These are phyloP conservation scores for Jamesozyma hellenica DNA, from an alignment of 805 yeast species.

Conservation along the genomic window DNA sequence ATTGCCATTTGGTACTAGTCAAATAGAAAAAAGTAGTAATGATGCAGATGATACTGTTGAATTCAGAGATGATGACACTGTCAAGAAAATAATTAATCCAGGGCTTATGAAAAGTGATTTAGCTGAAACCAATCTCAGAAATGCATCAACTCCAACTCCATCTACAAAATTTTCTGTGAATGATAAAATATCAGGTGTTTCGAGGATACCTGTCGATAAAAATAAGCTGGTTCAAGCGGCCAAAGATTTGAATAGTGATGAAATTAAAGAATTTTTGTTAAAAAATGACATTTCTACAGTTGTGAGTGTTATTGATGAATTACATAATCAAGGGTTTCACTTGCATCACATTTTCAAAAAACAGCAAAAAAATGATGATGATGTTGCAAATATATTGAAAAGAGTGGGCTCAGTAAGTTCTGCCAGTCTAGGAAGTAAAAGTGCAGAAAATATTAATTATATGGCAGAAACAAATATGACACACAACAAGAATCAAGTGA, in stretches of 20 bases:
- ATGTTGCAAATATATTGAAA: not conserved
- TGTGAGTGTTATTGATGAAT: conserved; percentile 30
- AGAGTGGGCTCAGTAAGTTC: not conserved
- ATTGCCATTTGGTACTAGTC: conserved; percentile 31
- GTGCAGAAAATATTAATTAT: no score
- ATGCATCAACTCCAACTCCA: not conserved
- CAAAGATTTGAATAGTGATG: conserved; percentile 29
- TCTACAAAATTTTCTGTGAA: no score
- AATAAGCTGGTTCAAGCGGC: conserved; percentile 23
- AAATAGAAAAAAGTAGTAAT: conserved; percentile 19
- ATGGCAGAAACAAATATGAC: not conserved
- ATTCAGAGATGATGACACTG: conserved; percentile 9
- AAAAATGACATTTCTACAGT: conserved; percentile 34
- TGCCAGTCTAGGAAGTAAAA: not conserved
- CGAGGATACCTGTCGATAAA: conserved; percentile 11
- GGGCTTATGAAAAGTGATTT: not conserved
- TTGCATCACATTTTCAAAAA: conserved; percentile 31
- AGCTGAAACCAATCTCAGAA: not conserved
- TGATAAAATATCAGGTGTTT: not conserved
- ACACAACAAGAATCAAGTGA: conserved; percentile 3
- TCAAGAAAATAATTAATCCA: conserved; percentile 5
- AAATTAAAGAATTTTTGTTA: conserved; percentile 29
- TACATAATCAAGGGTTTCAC: conserved; percentile 34
- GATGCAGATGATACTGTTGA: conserved; percentile 28
- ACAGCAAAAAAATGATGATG: conserved; percentile 1